A percentile compares a stretch with the other conserved stretches of the same genome.
Conservation (phyloP, 225 moss, liverwort and hornwort species). For the Polytrichum commune region DNA sequence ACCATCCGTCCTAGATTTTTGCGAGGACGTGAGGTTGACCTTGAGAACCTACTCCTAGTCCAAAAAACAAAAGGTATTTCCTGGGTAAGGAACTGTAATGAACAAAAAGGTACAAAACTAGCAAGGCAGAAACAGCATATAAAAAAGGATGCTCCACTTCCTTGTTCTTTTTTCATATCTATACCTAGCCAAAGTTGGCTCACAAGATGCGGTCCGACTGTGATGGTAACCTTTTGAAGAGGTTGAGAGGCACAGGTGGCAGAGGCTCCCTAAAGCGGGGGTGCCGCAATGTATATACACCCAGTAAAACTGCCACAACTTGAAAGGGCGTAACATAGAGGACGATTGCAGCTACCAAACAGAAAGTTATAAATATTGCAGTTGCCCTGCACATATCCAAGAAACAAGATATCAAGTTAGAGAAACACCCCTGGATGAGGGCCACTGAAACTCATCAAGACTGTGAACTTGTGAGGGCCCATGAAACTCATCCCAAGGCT, state of each 20-base stretch:
- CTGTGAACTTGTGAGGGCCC: too few relatives aligned
- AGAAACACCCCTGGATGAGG: not conserved
- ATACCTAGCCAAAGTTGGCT: slow-evolving; percentile 6
- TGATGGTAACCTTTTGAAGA: slow-evolving; percentile 53
- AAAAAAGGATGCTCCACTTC: slow-evolving; percentile 17
- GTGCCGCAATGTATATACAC: slow-evolving; percentile 41
- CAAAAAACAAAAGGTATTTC: not conserved
- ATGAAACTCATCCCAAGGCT: too few relatives aligned
- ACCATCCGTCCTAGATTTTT: not conserved
- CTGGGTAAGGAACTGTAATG: slow-evolving; percentile 4
- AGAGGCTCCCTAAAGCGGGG: slow-evolving; percentile 59
- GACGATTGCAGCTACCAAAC: slow-evolving; percentile 37
- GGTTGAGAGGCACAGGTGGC: slow-evolving; percentile 35
- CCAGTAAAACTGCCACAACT: slow-evolving; percentile 45
- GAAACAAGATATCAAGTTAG: not conserved
- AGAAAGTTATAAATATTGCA: slow-evolving; percentile 38
- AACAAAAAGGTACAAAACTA: slow-evolving; percentile 39
- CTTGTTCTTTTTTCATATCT: slow-evolving; percentile 9
- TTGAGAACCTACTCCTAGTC: not conserved
- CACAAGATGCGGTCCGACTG: slow-evolving; percentile 53
- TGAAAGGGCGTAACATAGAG: slow-evolving; percentile 50
- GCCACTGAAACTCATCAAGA: too few relatives aligned
- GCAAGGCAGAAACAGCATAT: slow-evolving; percentile 14
- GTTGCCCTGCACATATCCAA: slow-evolving; percentile 31
- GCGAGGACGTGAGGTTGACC: not conserved